Evolutionary conservation across 306 rosid species (phyloP).

Genomic region (Rosa multiflora): DNA sequence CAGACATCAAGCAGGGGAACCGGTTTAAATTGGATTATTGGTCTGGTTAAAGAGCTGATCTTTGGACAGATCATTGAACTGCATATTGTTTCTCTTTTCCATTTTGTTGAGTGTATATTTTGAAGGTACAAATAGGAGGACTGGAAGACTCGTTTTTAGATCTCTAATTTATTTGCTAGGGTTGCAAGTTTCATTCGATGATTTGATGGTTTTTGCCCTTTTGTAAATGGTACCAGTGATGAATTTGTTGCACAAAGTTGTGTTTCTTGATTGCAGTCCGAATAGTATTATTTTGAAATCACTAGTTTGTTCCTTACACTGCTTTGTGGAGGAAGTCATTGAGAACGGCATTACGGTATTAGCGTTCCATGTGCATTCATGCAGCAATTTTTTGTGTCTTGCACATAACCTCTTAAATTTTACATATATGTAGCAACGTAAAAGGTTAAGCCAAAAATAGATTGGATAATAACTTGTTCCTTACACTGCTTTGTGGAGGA

Average conservation of each 20-base stretch:
- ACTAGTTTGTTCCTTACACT: not conserved
- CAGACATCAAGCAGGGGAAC: slow-evolving; percentile 11
- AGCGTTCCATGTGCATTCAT: too few species aligned
- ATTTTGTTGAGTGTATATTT: slow-evolving; percentile 32
- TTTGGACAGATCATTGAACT: slow-evolving; percentile 8
- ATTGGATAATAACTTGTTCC: too few species aligned
- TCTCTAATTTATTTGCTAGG: slow-evolving; percentile 20
- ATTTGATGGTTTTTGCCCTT: slow-evolving; percentile 10
- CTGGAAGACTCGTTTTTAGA: not conserved
- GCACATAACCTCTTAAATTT: too few species aligned
- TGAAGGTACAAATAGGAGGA: slow-evolving; percentile 5
- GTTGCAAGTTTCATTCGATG: slow-evolving; percentile 17
- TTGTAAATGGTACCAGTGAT: slow-evolving; percentile 29
- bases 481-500: not conserved
- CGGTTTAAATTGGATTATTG: slow-evolving; percentile 5
- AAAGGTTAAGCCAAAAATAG: too few species aligned
- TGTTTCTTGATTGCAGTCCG: not conserved
- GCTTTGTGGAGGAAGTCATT: not conserved
- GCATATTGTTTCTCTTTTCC: slow-evolving; percentile 14
- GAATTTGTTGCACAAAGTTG: slow-evolving; percentile 15
- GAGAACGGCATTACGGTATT: not conserved
- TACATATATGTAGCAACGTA: too few species aligned
- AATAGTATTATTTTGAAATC: not conserved
- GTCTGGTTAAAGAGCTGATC: slow-evolving; percentile 1
- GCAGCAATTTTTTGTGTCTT: too few species aligned